Evolutionary conservation across 2,329 filamentous ascomycete genomes (phyloP), one percentile per base, ranked within the genome.

Genomic region (Diaporthe humulicola): DNA sequence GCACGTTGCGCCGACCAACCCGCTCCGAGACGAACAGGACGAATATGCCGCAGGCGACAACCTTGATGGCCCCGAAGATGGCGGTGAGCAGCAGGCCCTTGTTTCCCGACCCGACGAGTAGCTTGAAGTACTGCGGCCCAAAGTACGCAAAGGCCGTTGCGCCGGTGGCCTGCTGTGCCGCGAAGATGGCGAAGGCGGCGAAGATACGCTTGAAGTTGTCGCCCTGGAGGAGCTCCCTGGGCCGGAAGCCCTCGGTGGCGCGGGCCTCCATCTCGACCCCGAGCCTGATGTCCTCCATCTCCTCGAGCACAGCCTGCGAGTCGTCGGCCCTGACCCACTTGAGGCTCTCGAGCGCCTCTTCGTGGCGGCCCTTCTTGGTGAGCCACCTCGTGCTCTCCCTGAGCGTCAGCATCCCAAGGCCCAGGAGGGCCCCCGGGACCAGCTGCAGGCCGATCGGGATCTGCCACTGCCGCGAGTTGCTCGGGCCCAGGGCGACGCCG

Each of bases 81-180:
- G 86, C 88, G 0, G 87, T 89, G 10, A 90, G 78, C 0, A 90
- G 79, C 7, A 90, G 82, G 57, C 84, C 84, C 48, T 83, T 81
- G 58, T 86, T 83, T 0, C 83, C 85, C n/a, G 81, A 79, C 17
- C 86, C 87, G 19, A 89, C 86, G 10, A 89, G 83, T 0, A 89
- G 81, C 28, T 85, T 85, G 79, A 90, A 90, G 80, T 89, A 89
- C 77, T 90, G 88, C 7, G 88, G 88, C 0, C 87, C 87, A 71
- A 88, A 90, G 79, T 89, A 89, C 17, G 88, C 88, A 77, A 90
- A 85, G 0, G 88, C 88, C 0, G 88, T 90, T 8, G 88, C 87
- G 2, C 88, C 88, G 1, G 88, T 90, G 4, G 88, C 87, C 74
- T 89, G 87, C 76, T 89, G 88, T 0, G 86, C 86, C 2, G 86